phyloP scores from a whole-genome alignment of 2,329 filamentous ascomycete genomes.

The Coniella lustricola region DNA sequence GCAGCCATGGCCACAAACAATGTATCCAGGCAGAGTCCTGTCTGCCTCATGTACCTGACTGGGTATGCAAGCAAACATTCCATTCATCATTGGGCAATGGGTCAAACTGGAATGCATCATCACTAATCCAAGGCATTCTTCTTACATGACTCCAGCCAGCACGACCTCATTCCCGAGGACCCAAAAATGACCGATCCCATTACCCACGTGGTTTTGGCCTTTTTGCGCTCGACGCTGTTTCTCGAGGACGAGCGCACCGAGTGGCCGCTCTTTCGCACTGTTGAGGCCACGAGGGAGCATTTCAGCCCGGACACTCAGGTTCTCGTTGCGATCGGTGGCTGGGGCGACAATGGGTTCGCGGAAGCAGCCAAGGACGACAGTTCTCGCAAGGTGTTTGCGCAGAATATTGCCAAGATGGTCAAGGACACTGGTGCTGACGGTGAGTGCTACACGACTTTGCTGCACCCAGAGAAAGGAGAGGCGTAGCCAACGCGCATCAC shows the following conservation, averaged over 20 bases:
- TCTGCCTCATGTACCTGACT: no score
- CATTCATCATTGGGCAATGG: no score
- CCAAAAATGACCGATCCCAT: constrained; percentile 33
- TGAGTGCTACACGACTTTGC: no score
- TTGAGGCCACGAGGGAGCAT: constrained; percentile 38
- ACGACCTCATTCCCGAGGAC: constrained; percentile 33
- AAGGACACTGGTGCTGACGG: constrained; percentile 58
- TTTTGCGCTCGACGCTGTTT: constrained; percentile 48
- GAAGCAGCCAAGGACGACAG: constrained; percentile 43
- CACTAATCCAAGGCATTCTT: no score
- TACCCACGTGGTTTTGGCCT: constrained; percentile 53
- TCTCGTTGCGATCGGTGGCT: constrained; percentile 67
- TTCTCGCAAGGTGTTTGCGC: constrained; percentile 52
- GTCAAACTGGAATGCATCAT: no score
- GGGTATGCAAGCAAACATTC: neutral
- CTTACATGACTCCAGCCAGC: constrained; percentile 37
- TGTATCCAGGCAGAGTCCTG: no score
- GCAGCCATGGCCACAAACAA: neutral
- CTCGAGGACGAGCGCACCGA: constrained; percentile 32
- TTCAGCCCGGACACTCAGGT: constrained; percentile 52
- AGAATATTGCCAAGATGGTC: constrained; percentile 58
- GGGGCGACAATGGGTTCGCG: constrained; percentile 63
- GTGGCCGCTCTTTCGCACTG: constrained; percentile 48
- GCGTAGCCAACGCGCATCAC: constrained; percentile 13
- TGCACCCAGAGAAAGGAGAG: no score